Evolutionary conservation across 306 rosid species (phyloP).

Genomic region (Boehmeria nivea): DNA sequence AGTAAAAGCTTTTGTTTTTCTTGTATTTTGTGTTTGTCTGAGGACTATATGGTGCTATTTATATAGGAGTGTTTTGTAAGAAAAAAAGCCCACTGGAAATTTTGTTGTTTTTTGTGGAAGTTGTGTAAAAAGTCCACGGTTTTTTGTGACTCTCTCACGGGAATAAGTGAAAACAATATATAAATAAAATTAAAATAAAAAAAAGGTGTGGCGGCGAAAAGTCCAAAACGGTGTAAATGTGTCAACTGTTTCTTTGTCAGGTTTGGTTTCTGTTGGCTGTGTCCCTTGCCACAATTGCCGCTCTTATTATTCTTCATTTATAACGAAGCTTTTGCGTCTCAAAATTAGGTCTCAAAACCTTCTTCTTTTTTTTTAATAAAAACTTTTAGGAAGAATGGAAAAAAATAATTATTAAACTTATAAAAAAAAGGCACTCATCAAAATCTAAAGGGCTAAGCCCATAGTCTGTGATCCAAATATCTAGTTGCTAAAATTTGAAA

Average conservation of each 20-base stretch:
- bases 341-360: background rate
- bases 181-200: background rate
- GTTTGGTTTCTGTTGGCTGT: background rate
- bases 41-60: background rate
- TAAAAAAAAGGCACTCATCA: no score
- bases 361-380: no score
- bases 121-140: no score
- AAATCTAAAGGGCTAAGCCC: background rate
- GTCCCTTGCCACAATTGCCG: background rate
- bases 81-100: slow-evolving; percentile 1
- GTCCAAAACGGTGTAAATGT: background rate
- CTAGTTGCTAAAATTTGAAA: no score
- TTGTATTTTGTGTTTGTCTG: background rate
- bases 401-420: no score
- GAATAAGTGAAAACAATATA: background rate
- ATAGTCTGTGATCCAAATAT: background rate
- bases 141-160: no score
- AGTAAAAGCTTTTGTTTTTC: background rate
- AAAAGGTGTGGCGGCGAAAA: background rate
- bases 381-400: no score
- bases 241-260: background rate
- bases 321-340: background rate
- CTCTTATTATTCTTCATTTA: background rate
- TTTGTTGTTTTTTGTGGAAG: background rate
- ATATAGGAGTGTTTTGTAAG: background rate